Evolutionary conservation across 2,329 filamentous ascomycete species (phyloP).

Genomic region (Alternaria sp.): DNA sequence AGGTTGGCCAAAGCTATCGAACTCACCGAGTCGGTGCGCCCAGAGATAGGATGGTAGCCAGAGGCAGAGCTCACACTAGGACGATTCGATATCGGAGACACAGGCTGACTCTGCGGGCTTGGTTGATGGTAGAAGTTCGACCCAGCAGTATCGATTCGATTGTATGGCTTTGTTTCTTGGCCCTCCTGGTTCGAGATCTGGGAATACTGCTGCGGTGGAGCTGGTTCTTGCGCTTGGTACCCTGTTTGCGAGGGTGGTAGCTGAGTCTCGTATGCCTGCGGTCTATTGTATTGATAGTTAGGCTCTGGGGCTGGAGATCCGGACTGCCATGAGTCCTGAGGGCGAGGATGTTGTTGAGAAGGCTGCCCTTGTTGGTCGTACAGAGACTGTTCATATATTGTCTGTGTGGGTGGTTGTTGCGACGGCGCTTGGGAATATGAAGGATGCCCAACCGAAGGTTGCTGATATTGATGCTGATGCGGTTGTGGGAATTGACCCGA

Average conservation of each 20-base stretch:
- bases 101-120: slow-evolving; percentile 39
- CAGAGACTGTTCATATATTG: slow-evolving; percentile 5
- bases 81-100: slow-evolving; percentile 41
- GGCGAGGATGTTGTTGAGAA: slow-evolving; percentile 16
- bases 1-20: slow-evolving; percentile 41
- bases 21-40: slow-evolving; percentile 39
- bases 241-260: slow-evolving; percentile 30
- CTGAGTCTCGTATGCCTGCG: slow-evolving; percentile 8
- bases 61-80: slow-evolving; percentile 34
- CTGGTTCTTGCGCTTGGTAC: slow-evolving; percentile 29
- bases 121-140: slow-evolving; percentile 33
- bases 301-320: slow-evolving; percentile 16
- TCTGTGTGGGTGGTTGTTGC: slow-evolving; percentile 18
- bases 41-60: slow-evolving; percentile 18
- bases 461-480: slow-evolving; percentile 27
- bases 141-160: slow-evolving; percentile 29
- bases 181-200: slow-evolving; percentile 26
- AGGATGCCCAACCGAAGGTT: slow-evolving; percentile 18
- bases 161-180: slow-evolving; percentile 37
- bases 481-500: slow-evolving; percentile 7
- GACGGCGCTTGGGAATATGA: slow-evolving; percentile 18
- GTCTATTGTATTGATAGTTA: slow-evolving; percentile 15
- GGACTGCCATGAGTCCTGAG: slow-evolving; percentile 29
- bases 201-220: slow-evolving; percentile 22
- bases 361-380: slow-evolving; percentile 16